Evolutionary conservation across 2,329 filamentous ascomycete species (phyloP), one percentile per base, ranked within the genome.

Genomic region (Zymoseptoria pseudotritici): DNA sequence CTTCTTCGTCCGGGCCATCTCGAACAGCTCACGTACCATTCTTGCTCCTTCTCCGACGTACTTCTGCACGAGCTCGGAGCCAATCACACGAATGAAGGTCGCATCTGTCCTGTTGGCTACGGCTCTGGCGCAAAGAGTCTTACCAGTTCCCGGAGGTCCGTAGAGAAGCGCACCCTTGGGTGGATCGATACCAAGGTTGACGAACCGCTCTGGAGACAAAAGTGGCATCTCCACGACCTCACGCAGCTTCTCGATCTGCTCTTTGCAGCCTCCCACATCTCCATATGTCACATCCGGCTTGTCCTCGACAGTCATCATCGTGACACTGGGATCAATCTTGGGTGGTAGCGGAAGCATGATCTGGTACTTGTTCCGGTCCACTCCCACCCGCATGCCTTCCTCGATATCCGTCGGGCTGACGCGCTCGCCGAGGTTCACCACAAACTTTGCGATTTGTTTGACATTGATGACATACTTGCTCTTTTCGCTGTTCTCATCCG

Each of bases 391-490:
- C 94, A 99, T 99, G 66, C 94, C 94, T 77, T 99, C 94, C 74
- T 99, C 94, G 71, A 99, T 99, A 85, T 99, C 94, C 68, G 94
- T 97, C 55, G 94, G 94, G 72, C 90, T 95, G 69, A 99, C 94
- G 65, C 94, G 88, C 74, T 99, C 94, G 69, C 94, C 94, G 56
- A 99, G 85, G 77, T 97, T 94, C 66, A 99, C 94, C 55, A 99
- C 94, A 71, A 99, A 99, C 79, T 99, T 99, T 72, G 94, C 94
- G 71, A 99, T 99, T 78, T 99, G 94, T 82, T 99, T 99, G 69
- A 99, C 93, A 78, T 99, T 99, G 83, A 99, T 99, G 71, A 99
- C 92, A 80, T 99, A 99, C 86, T 97, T 99, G 85, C 89, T 96
- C 85, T 99, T 99, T 65, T 96, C 90, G 62, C 90, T 82, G 74